A percentile compares a stretch with the other conserved stretches of the same genome.
phyloP scores from a whole-genome alignment of 2,329 filamentous ascomycete species.

The Sclerotinia nivalis region DNA sequence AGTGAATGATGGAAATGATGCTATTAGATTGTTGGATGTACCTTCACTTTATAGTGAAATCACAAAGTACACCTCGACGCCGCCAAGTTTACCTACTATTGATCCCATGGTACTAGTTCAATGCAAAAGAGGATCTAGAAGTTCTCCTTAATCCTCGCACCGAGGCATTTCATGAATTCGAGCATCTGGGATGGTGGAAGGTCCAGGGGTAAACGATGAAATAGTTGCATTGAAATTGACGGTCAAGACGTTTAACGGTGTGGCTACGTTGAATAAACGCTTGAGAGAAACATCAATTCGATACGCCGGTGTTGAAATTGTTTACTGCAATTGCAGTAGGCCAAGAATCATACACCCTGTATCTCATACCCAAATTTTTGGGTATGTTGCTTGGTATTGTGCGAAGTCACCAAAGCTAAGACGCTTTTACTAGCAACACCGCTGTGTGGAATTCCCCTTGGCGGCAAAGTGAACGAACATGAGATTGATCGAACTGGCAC shows the following conservation, averaged over 20 bases:
- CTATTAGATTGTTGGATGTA: background rate
- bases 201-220: background rate
- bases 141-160: background rate
- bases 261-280: background rate
- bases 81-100: slow-evolving; percentile 9
- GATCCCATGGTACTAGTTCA: background rate
- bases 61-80: too few relatives aligned
- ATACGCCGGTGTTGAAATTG: background rate
- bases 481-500: background rate
- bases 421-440: background rate
- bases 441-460: background rate
- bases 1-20: slow-evolving; percentile 1
- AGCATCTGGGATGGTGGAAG: background rate
- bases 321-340: background rate
- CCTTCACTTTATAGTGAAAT: slow-evolving; percentile 12
- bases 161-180: background rate
- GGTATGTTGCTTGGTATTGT: slow-evolving; percentile 1
- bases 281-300: background rate
- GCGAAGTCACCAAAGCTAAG: background rate
- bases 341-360: slow-evolving; percentile 7
- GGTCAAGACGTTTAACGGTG: background rate
- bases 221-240: background rate
- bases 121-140: slow-evolving; percentile 8
- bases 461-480: background rate
- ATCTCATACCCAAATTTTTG: background rate